A percentile compares a stretch with the other conserved stretches of the same genome.
These are phyloP conservation scores for Tephrocybe sp. DNA, from an alignment of 768 basidiomycete species.

Conservation along the genomic window DNA sequence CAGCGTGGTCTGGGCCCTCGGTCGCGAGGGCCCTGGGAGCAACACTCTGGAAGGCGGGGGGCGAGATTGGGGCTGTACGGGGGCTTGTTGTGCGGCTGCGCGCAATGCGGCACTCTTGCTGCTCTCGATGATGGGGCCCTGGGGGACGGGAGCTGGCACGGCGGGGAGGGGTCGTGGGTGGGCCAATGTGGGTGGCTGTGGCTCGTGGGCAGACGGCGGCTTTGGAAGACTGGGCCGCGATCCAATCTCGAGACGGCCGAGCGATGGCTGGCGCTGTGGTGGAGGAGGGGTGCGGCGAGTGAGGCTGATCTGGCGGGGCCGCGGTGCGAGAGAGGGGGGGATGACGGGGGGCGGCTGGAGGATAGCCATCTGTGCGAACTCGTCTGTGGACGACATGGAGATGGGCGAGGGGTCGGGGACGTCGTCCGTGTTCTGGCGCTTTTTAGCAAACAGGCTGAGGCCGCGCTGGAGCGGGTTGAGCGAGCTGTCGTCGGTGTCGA, in stretches of 20 bases:
- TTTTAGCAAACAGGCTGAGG: slow-evolving; percentile 28
- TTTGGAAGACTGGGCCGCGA: slow-evolving; percentile 17
- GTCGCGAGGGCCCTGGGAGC: slow-evolving; percentile 11
- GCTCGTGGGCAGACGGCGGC: slow-evolving; percentile 16
- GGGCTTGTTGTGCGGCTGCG: not conserved
- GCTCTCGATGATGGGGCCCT: slow-evolving; percentile 12
- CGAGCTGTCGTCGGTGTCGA: slow-evolving; percentile 8
- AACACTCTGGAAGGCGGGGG: slow-evolving; percentile 11
- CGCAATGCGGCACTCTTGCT: slow-evolving; percentile 13
- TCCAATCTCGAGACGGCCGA: slow-evolving; percentile 29
- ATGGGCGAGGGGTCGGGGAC: not conserved
- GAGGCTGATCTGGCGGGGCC: slow-evolving; percentile 18
- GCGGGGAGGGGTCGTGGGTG: slow-evolving; percentile 24
- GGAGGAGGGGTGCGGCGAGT: slow-evolving; percentile 26
- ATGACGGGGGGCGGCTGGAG: slow-evolving; percentile 19
- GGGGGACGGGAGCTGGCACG: slow-evolving; percentile 13
- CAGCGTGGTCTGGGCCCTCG: slow-evolving; percentile 14
- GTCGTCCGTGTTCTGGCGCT: slow-evolving; percentile 20
- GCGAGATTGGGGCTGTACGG: not conserved
- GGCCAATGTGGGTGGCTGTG: not conserved
- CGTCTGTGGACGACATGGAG: slow-evolving; percentile 14
- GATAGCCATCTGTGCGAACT: slow-evolving; percentile 19
- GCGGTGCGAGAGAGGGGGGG: slow-evolving; percentile 7
- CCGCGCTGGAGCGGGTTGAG: slow-evolving; percentile 14
- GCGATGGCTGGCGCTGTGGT: slow-evolving; percentile 23